These are phyloP conservation scores for Taphrina flavorubra DNA, from an alignment of 1,139 yeast genomes.

Conservation along the genomic window DNA sequence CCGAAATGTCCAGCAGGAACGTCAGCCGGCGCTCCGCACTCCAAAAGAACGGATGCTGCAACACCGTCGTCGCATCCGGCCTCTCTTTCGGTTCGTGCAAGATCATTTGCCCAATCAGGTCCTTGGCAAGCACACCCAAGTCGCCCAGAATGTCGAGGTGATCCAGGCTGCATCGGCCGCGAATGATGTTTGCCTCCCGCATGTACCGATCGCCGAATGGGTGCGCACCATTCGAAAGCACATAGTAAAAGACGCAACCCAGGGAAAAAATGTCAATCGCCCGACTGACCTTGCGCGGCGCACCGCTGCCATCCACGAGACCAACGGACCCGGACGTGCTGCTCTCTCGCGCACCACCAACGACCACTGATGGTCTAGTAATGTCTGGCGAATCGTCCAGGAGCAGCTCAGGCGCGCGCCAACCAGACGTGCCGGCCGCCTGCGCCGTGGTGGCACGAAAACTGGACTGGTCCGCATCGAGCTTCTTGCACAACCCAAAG, in stretches of 20 bases:
- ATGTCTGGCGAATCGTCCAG: slow-evolving; percentile 53
- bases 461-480: slow-evolving; percentile 90
- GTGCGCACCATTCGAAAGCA: slow-evolving; percentile 82
- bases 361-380: slow-evolving; percentile 36
- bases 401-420: slow-evolving; percentile 95
- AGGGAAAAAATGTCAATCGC: slow-evolving; percentile 92
- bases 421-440: slow-evolving; percentile 96
- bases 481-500: slow-evolving; percentile 90
- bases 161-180: slow-evolving; percentile 66
- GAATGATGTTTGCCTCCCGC: slow-evolving; percentile 86
- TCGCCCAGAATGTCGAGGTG: slow-evolving; percentile 54
- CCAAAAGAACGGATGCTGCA: slow-evolving; percentile 93
- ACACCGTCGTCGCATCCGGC: slow-evolving; percentile 70
- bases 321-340: slow-evolving; percentile 42
- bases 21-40: slow-evolving; percentile 72
- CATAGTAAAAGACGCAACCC: slow-evolving; percentile 92
- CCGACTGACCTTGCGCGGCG: slow-evolving; percentile 73
- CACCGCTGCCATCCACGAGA: slow-evolving; percentile 55
- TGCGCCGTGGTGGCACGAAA: slow-evolving; percentile 90
- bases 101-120: slow-evolving; percentile 76
- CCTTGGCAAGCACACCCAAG: slow-evolving; percentile 67
- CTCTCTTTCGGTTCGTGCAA: slow-evolving; percentile 68
- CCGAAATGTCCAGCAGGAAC: slow-evolving; percentile 83
- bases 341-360: slow-evolving; percentile 45
- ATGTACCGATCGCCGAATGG: slow-evolving; percentile 91